Conservation (phyloP, 106 monocot species). For the Apostasia shenzhenica region DNA sequence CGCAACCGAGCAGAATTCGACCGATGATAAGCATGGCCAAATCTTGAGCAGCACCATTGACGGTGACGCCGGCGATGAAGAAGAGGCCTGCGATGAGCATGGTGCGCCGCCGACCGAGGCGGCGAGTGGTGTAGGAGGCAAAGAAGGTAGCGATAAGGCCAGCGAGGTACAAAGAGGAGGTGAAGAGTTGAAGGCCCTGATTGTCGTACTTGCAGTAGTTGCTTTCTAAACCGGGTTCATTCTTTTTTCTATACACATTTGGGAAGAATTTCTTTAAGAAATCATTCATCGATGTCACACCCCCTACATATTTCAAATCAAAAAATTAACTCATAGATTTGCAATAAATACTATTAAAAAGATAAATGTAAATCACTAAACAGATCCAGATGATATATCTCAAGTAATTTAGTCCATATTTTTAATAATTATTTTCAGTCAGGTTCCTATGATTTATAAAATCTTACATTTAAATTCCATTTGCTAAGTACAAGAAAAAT, state of each 20-base stretch:
- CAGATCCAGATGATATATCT: too few species aligned
- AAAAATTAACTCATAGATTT: not conserved
- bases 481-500: too few species aligned
- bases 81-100: slow-evolving; percentile 61
- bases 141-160: slow-evolving; percentile 43
- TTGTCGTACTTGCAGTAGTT: slow-evolving; percentile 99
- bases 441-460: too few species aligned
- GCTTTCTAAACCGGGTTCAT: slow-evolving; percentile 14
- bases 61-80: slow-evolving; percentile 48
- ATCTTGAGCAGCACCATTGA: slow-evolving; percentile 39
- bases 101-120: slow-evolving; percentile 47
- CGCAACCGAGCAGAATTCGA: slow-evolving; percentile 56
- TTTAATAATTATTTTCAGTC: too few species aligned
- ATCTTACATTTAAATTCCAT: too few species aligned
- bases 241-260: slow-evolving; percentile 10
- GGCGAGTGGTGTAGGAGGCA: slow-evolving; percentile 34
- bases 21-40: slow-evolving; percentile 67
- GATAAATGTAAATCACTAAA: too few species aligned
- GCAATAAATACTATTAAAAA: not conserved
- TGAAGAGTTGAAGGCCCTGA: slow-evolving; percentile 63
- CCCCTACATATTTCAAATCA: slow-evolving; percentile 8
- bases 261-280: slow-evolving; percentile 22
- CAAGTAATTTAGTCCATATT: too few species aligned
- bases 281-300: slow-evolving; percentile 27
- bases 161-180: slow-evolving; percentile 48